These are phyloP conservation scores for Ceratocystis huliohia DNA, from an alignment of 2,329 filamentous ascomycete species.

Conservation along the genomic window DNA sequence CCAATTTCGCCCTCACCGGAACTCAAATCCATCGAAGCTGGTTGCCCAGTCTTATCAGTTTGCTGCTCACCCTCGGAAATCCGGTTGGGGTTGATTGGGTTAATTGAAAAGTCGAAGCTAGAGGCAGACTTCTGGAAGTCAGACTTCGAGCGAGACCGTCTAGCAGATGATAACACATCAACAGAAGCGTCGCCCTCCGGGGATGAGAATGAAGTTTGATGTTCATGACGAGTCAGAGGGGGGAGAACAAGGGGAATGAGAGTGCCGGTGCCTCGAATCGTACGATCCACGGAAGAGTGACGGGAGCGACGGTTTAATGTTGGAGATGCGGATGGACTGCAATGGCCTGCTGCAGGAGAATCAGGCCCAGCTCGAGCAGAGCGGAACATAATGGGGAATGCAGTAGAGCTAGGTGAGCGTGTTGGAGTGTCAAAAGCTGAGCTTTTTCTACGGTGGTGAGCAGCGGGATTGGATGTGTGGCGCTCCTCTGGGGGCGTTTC, in stretches of 20 bases:
- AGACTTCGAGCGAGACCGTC: conserved; percentile 10
- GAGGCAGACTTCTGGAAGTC: background rate
- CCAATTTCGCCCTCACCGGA: background rate
- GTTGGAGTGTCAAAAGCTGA: conserved; percentile 10
- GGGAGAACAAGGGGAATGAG: conserved; percentile 26
- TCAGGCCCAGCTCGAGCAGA: conserved; percentile 35
- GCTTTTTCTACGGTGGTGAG: conserved; percentile 10
- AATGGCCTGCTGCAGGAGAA: conserved; percentile 27
- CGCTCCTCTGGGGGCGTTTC: conserved; percentile 32
- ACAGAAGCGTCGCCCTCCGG: conserved; percentile 1
- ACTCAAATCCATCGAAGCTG: background rate
- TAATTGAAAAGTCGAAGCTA: background rate
- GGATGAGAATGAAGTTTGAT: background rate
- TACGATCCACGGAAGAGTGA: conserved; percentile 29
- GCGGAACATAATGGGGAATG: conserved; percentile 44
- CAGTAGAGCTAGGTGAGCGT: conserved; percentile 43
- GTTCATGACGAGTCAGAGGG: conserved; percentile 27
- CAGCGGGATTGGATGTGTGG: background rate
- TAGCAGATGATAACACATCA: background rate
- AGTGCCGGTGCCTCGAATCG: conserved; percentile 14
- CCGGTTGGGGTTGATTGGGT: background rate
- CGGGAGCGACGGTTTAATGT: conserved; percentile 25
- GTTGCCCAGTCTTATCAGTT: background rate
- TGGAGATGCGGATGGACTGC: conserved; percentile 11
- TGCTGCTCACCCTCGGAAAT: background rate